These are phyloP conservation scores for Suhomyces guaymorum DNA, from an alignment of 1,139 yeast species.

Conservation along the genomic window DNA sequence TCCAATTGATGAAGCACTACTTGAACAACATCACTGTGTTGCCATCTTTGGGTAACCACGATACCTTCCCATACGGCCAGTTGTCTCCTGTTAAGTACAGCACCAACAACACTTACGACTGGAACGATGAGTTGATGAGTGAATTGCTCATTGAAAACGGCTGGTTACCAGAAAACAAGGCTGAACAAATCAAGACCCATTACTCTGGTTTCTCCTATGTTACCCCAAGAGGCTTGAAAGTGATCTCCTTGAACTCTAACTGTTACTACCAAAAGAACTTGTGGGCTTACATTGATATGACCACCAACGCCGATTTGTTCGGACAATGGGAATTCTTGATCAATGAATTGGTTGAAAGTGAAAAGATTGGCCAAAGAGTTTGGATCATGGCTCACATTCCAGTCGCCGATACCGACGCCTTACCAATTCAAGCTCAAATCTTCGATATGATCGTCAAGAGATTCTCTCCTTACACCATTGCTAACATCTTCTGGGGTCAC, in stretches of 20 bases:
- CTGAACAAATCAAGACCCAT: conserved; percentile 36
- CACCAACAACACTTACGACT: conserved; percentile 50
- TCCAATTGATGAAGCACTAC: conserved; percentile 55
- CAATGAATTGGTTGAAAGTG: conserved; percentile 61
- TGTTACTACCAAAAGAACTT: conserved; percentile 65
- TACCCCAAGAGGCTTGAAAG: conserved; percentile 58
- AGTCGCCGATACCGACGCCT: conserved; percentile 51
- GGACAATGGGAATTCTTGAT: conserved; percentile 65
- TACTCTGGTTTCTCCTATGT: conserved; percentile 64
- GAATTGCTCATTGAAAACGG: conserved; percentile 53
- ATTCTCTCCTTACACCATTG: conserved; percentile 64
- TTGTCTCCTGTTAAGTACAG: conserved; percentile 50
- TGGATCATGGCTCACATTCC: conserved; percentile 77
- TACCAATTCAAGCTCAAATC: conserved; percentile 62
- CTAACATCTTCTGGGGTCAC: conserved; percentile 66
- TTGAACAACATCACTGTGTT: conserved; percentile 59
- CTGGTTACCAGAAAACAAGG: conserved; percentile 34
- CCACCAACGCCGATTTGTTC: conserved; percentile 57
- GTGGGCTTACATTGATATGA: conserved; percentile 59
- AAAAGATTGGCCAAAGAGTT: conserved; percentile 57
- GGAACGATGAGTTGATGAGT: conserved; percentile 63
- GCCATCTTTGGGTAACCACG: conserved; percentile 71
- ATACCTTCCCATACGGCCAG: conserved; percentile 72
- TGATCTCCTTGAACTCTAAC: conserved; percentile 67
- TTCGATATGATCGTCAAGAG: conserved; percentile 60